These are phyloP conservation scores for Cymbopogon citratus DNA, from an alignment of 176 grass and related monocot genomes.

Conservation along the genomic window DNA sequence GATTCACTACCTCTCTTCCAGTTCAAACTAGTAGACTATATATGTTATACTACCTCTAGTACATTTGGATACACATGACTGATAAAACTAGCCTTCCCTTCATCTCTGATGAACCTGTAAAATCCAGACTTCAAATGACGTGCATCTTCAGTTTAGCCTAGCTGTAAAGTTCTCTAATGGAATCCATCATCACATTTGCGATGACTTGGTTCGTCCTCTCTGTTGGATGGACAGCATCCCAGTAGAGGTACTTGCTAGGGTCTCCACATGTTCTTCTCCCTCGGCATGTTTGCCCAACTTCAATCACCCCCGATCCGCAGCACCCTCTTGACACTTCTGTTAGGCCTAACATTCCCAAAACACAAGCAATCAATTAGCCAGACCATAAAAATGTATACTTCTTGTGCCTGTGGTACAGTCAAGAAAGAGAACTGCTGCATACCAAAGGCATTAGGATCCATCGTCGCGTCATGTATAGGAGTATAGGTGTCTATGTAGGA, in stretches of 20 bases:
- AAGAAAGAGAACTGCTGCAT: not conserved
- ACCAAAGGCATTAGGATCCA: slow-evolving; percentile 46
- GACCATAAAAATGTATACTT: not conserved
- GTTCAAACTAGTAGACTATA: not conserved
- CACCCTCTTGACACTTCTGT: slow-evolving; percentile 47
- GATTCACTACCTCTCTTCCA: not conserved
- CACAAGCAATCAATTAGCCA: not conserved
- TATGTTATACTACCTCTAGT: not conserved
- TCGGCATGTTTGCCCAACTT: slow-evolving; percentile 58
- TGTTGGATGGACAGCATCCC: slow-evolving; percentile 74
- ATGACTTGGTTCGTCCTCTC: slow-evolving; percentile 54
- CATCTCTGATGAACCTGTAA: not conserved
- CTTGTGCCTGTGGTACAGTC: not conserved
- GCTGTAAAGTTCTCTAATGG: slow-evolving; percentile 26
- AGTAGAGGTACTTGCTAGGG: slow-evolving; percentile 61
- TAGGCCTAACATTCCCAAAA: slow-evolving; percentile 35
- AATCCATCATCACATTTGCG: slow-evolving; percentile 20
- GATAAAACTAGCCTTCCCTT: not conserved
- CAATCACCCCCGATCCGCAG: slow-evolving; percentile 53
- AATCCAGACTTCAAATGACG: not conserved
- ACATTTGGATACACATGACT: not conserved
- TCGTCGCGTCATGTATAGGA: slow-evolving; percentile 34
- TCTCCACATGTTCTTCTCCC: slow-evolving; percentile 49
- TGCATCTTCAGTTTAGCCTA: not conserved
- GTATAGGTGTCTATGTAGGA: slow-evolving; percentile 52